phyloP scores from a whole-genome alignment of 176 grass and related monocot genomes.

The Alloteropsis semialata region DNA sequence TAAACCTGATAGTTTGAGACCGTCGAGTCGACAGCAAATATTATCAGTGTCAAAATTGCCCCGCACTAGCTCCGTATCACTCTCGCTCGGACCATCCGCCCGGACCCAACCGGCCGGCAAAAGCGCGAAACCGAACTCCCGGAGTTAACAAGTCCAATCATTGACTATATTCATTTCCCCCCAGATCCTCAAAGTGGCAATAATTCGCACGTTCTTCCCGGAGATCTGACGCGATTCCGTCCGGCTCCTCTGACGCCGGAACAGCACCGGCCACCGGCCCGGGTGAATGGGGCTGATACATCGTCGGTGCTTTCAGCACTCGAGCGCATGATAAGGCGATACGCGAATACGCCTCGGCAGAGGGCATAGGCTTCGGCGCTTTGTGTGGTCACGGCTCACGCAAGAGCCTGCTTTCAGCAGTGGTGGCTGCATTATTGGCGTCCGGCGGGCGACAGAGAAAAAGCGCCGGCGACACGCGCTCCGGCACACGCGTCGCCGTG shows the following conservation, averaged over 20 bases:
- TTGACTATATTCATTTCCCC: constrained; percentile 16
- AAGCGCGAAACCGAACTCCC: constrained; percentile 1
- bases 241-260: constrained; percentile 29
- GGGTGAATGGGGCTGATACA: neutral
- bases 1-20: neutral
- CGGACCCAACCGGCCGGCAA: neutral
- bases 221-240: neutral
- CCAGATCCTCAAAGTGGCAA: constrained; percentile 21
- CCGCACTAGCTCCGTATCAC: neutral
- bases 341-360: constrained; percentile 4
- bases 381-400: neutral
- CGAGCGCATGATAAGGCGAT: constrained; percentile 31
- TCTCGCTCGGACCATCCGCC: neutral
- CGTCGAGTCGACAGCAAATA: neutral
- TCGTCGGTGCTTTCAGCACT: constrained; percentile 39
- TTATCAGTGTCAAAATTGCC: neutral
- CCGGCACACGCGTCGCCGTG: neutral
- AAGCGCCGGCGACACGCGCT: neutral
- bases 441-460: constrained; percentile 1
- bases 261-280: neutral
- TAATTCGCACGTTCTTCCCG: constrained; percentile 11
- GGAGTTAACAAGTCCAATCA: constrained; percentile 40
- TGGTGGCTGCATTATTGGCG: constrained; percentile 42
- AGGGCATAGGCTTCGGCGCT: neutral
- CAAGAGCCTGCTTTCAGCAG: neutral